Evolutionary conservation across 805 yeast genomes (phyloP).

Genomic region (Pichia kluyveri): DNA sequence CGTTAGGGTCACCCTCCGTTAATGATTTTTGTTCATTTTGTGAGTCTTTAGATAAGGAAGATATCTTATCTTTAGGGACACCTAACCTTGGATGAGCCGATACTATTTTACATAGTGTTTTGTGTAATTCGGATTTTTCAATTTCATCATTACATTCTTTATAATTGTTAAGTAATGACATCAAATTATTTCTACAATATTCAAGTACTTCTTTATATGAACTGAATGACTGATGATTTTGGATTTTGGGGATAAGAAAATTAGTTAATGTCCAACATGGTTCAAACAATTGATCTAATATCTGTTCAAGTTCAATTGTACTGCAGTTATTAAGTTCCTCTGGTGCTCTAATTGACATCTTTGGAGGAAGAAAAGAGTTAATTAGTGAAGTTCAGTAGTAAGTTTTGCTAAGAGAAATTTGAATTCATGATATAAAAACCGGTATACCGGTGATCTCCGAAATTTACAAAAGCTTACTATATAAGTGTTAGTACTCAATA

Average conservation of each 20-base stretch:
- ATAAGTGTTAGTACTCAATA: too few relatives aligned
- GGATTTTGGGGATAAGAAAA: conserved; percentile 26
- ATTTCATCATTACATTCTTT: background rate
- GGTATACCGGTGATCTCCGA: background rate
- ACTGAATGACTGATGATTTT: conserved; percentile 10
- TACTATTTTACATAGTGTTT: conserved; percentile 40
- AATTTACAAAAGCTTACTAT: too few relatives aligned
- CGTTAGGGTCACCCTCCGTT: conserved; percentile 29
- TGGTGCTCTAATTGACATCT: conserved; percentile 16
- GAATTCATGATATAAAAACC: too few relatives aligned
- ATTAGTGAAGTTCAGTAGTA: background rate
- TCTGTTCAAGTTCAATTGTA: conserved; percentile 14
- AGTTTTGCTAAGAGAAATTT: background rate
- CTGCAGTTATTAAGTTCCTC: conserved; percentile 9
- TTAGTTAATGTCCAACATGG: conserved; percentile 43
- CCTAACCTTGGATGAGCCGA: conserved; percentile 91
- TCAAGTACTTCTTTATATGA: conserved; percentile 23
- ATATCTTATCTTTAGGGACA: conserved; percentile 31
- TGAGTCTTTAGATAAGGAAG: conserved; percentile 53
- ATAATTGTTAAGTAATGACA: conserved; percentile 5
- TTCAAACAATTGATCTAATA: conserved; percentile 55
- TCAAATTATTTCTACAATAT: conserved; percentile 7
- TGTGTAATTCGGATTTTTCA: background rate
- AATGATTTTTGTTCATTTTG: conserved; percentile 62
- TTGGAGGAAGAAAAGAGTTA: background rate